A percentile compares a stretch with the other conserved stretches of the same genome.
These are phyloP conservation scores for Leccinum obscurum DNA, from an alignment of 768 basidiomycete genomes.

Conservation along the genomic window DNA sequence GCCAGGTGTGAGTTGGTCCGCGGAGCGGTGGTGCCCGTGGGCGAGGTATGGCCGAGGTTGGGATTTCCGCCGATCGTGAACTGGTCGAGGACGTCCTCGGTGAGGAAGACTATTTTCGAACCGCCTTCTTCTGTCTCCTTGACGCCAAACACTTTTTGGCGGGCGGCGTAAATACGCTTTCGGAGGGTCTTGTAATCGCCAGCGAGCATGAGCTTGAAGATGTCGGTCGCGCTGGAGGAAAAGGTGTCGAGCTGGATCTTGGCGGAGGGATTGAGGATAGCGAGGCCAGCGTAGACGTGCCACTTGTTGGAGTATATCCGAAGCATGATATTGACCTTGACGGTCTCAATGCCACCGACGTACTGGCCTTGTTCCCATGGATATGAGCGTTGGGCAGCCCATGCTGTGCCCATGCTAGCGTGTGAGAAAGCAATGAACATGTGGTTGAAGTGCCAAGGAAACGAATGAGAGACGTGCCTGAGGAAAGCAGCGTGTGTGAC, in stretches of 20 bases:
- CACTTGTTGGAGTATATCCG: conserved; percentile 97
- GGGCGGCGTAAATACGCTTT: conserved; percentile 69
- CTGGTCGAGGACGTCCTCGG: conserved; percentile 81
- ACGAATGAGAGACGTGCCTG: conserved; percentile 49
- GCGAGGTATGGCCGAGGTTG: conserved; percentile 13
- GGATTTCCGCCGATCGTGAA: conserved; percentile 70
- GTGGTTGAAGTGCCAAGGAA: background rate
- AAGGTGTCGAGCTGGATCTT: conserved; percentile 89
- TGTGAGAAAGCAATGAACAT: conserved; percentile 6
- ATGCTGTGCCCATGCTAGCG: conserved; percentile 94
- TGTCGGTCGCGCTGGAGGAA: conserved; percentile 77
- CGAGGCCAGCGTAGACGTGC: conserved; percentile 99
- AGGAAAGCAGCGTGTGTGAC: conserved; percentile 98
- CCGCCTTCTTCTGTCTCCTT: conserved; percentile 30
- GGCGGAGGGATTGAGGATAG: conserved; percentile 93
- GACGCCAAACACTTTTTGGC: conserved; percentile 73
- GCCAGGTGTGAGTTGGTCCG: conserved; percentile 87
- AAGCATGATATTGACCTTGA: conserved; percentile 92
- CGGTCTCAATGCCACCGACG: conserved; percentile 96
- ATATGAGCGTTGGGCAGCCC: conserved; percentile 73
- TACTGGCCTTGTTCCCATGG: conserved; percentile 97
- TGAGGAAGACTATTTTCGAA: conserved; percentile 71
- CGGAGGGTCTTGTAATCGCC: conserved; percentile 56
- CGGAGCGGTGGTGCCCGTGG: conserved; percentile 15
- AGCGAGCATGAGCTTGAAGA: conserved; percentile 94